Conservation (phyloP, 2,329 filamentous ascomycete genomes). For the Penicillium nordicum region DNA sequence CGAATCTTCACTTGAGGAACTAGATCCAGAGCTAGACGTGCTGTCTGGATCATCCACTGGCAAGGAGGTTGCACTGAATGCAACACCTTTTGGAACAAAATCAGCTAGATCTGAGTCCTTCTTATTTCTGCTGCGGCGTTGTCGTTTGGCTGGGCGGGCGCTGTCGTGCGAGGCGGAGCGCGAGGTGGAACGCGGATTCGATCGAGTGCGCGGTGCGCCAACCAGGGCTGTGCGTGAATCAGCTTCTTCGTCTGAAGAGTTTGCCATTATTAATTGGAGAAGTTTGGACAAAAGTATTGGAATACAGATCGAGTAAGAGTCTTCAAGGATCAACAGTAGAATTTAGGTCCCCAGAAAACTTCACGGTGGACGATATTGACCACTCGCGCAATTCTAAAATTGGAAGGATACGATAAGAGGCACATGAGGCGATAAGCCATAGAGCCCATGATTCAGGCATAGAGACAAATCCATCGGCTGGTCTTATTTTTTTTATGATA, state of each 20-base stretch:
- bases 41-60: conserved; percentile 34
- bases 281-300: not conserved
- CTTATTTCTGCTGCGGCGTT: conserved; percentile 24
- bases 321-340: not conserved
- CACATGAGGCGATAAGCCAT: not conserved
- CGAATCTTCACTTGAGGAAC: conserved; percentile 7
- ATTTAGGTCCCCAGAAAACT: conserved; percentile 16
- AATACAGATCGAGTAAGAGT: not conserved
- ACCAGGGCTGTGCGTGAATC: conserved; percentile 49
- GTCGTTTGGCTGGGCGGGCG: conserved; percentile 28
- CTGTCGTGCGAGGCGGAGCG: conserved; percentile 24
- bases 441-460: not conserved
- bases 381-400: not conserved
- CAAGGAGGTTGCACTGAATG: conserved; percentile 34
- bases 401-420: not conserved
- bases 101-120: conserved; percentile 30
- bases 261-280: not conserved
- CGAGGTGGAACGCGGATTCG: conserved; percentile 20
- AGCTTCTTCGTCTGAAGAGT: conserved; percentile 32
- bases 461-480: fast-evolving
- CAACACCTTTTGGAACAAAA: conserved; percentile 37
- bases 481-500: not conserved
- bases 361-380: conserved; percentile 21
- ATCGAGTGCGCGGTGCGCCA: conserved; percentile 36
- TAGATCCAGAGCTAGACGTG: conserved; percentile 32